phyloP scores from a whole-genome alignment of 352 stramenopile genomes.

The Globisporangium polare region DNA sequence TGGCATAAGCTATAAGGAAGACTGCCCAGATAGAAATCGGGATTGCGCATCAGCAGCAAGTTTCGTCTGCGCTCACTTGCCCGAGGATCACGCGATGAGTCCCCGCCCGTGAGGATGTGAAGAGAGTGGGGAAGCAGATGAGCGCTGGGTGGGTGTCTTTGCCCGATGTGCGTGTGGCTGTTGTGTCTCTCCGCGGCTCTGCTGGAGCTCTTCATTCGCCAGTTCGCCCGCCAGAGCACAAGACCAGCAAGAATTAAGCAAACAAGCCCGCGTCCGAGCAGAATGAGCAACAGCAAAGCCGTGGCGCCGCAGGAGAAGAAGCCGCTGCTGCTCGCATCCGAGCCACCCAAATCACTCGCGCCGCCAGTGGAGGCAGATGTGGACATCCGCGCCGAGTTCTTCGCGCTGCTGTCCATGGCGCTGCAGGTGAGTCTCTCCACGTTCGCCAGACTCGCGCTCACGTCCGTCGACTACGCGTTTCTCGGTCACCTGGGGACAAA shows the following conservation, averaged over 20 bases:
- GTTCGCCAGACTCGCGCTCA: constrained; percentile 70
- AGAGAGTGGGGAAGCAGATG: not conserved
- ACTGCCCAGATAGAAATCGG: too few relatives aligned
- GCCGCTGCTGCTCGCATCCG: constrained; percentile 9
- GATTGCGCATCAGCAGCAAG: not conserved
- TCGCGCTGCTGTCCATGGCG: constrained; percentile 62
- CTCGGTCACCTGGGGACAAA: constrained; percentile 66
- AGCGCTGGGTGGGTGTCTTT: too few relatives aligned
- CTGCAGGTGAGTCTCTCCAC: constrained; percentile 76
- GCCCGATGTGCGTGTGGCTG: not conserved
- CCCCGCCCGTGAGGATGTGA: not conserved
- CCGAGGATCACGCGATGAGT: not conserved
- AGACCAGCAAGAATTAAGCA: not conserved
- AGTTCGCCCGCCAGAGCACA: not conserved
- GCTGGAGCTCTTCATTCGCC: not conserved
- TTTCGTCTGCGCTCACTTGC: not conserved
- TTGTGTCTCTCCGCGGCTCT: not conserved
- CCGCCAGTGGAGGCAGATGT: constrained; percentile 28
- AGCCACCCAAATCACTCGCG: not conserved
- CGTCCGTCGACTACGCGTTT: constrained; percentile 75
- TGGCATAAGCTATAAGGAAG: too few relatives aligned
- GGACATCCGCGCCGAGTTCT: constrained; percentile 54
- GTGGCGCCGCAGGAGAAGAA: constrained; percentile 8
- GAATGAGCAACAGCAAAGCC: constrained; percentile 8
- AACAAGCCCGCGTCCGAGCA: too few relatives aligned